These are phyloP conservation scores for Colletotrichum kahawae DNA, from an alignment of 2,329 filamentous ascomycete species.

Conservation along the genomic window DNA sequence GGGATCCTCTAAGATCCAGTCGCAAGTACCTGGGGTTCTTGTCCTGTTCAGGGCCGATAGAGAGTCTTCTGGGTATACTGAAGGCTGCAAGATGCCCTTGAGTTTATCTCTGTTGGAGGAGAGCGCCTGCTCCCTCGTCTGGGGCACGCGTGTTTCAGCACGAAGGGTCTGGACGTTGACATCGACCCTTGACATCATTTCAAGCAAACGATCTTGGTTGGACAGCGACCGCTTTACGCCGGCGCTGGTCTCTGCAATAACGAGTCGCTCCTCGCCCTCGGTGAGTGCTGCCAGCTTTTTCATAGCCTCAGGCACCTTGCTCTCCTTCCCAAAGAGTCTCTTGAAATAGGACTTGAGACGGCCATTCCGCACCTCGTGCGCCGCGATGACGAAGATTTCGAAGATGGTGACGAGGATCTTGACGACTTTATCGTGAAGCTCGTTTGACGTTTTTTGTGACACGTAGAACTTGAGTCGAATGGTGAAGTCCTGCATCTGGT, in stretches of 20 bases:
- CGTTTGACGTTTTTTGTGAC: constrained; percentile 38
- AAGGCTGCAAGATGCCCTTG: constrained; percentile 45
- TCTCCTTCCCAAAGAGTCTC: constrained; percentile 42
- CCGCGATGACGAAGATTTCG: constrained; percentile 48
- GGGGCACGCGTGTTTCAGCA: constrained; percentile 30
- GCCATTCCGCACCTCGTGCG: constrained; percentile 45
- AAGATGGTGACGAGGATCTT: constrained; percentile 48
- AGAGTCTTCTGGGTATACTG: constrained; percentile 46
- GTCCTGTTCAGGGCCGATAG: constrained; percentile 45
- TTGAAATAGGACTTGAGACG: constrained; percentile 46
- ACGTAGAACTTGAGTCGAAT: constrained; percentile 45
- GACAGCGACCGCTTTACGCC: constrained; percentile 39
- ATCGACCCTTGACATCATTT: constrained; percentile 30
- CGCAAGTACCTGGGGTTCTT: constrained; percentile 45
- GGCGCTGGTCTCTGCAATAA: constrained; percentile 48
- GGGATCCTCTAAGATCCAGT: constrained; percentile 49
- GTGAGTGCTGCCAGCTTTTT: constrained; percentile 45
- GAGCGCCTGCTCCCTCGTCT: constrained; percentile 32
- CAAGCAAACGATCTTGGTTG: constrained; percentile 40
- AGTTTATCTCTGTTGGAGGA: constrained; percentile 40
- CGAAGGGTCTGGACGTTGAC: constrained; percentile 39
- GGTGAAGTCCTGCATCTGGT: constrained; percentile 48
- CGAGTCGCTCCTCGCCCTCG: constrained; percentile 44
- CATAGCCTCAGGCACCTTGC: constrained; percentile 42
- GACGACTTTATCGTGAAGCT: constrained; percentile 43